Evolutionary conservation across 140 eudicot genomes (phyloP).

Genomic region (Flaveria floridana): DNA sequence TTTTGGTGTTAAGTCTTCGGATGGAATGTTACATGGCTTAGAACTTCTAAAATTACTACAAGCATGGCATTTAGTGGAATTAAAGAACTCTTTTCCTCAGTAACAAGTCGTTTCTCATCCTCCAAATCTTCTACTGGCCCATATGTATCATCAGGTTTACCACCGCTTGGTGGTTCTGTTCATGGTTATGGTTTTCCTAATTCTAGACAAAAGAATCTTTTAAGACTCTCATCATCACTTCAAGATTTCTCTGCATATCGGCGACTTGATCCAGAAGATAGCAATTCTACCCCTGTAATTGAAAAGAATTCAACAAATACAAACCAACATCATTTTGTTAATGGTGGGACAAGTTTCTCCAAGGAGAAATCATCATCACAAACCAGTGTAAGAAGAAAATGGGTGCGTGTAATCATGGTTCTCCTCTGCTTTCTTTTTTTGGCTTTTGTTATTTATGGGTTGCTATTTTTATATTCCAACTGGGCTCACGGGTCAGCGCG

Average conservation of each 20-base stretch:
- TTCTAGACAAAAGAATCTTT: slow-evolving; percentile 49
- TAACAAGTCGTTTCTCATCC: slow-evolving; percentile 45
- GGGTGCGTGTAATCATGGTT: slow-evolving; percentile 56
- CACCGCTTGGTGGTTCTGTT: slow-evolving; percentile 55
- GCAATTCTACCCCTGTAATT: slow-evolving; percentile 38
- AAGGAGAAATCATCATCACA: slow-evolving; percentile 63
- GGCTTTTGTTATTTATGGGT: slow-evolving; percentile 44
- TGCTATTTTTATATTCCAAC: slow-evolving; percentile 48
- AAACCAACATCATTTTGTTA: slow-evolving; percentile 39
- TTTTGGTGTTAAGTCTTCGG: slow-evolving; percentile 24
- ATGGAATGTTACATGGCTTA: slow-evolving; percentile 32
- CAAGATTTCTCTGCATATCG: slow-evolving; percentile 88
- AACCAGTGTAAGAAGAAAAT: slow-evolving; percentile 48
- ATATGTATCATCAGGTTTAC: slow-evolving; percentile 56
- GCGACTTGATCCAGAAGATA: slow-evolving; percentile 67
- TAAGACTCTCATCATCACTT: slow-evolving; percentile 84
- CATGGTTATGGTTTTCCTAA: slow-evolving; percentile 40
- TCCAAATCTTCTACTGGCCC: slow-evolving; percentile 57
- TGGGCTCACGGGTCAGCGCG: slow-evolving; percentile 66
- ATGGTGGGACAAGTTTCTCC: slow-evolving; percentile 67
- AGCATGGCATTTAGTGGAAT: slow-evolving; percentile 65
- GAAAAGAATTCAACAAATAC: slow-evolving; percentile 37
- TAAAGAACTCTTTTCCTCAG: slow-evolving; percentile 57
- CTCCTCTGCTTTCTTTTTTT: slow-evolving; percentile 57
- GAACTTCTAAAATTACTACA: slow-evolving; percentile 24